These are phyloP conservation scores for Suillus discolor DNA, from an alignment of 768 basidiomycete genomes.

Conservation along the genomic window DNA sequence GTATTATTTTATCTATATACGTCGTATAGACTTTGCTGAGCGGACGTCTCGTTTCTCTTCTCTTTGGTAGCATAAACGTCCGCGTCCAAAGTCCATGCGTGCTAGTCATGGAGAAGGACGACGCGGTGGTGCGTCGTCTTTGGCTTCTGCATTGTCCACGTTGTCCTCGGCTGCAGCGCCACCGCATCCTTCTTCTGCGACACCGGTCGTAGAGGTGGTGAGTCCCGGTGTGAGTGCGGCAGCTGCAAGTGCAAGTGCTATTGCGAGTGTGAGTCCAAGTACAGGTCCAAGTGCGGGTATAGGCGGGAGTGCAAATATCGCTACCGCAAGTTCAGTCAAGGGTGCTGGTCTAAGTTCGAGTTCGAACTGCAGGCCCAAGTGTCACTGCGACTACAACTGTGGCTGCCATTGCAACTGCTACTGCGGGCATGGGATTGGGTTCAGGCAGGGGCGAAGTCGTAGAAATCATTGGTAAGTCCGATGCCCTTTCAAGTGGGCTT, in stretches of 20 bases:
- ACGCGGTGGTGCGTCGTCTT: conserved; percentile 13
- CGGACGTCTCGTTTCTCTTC: conserved; percentile 3
- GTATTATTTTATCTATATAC: conserved; percentile 25
- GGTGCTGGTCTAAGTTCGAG: conserved; percentile 23
- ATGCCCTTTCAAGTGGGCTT: conserved; percentile 8
- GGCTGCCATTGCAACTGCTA: not conserved
- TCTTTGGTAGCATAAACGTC: conserved; percentile 71
- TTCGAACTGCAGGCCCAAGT: conserved; percentile 25
- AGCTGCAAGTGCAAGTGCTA: no score
- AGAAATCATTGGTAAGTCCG: conserved; percentile 69
- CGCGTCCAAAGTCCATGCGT: conserved; percentile 87
- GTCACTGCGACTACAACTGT: not conserved
- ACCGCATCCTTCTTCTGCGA: not conserved
- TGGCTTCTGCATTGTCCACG: not conserved
- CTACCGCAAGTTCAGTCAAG: conserved; percentile 12
- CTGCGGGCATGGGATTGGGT: conserved; percentile 29
- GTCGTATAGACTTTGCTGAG: conserved; percentile 8
- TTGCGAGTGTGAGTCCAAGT: conserved; percentile 31
- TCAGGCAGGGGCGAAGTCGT: conserved; percentile 54
- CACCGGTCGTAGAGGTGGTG: not conserved
- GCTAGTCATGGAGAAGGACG: conserved; percentile 75
- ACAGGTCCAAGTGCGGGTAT: conserved; percentile 32
- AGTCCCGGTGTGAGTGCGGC: not conserved
- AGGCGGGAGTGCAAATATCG: conserved; percentile 19
- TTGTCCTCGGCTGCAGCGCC: not conserved